Conservation (phyloP, 345 rosid genomes). For the Gossypium turneri region DNA sequence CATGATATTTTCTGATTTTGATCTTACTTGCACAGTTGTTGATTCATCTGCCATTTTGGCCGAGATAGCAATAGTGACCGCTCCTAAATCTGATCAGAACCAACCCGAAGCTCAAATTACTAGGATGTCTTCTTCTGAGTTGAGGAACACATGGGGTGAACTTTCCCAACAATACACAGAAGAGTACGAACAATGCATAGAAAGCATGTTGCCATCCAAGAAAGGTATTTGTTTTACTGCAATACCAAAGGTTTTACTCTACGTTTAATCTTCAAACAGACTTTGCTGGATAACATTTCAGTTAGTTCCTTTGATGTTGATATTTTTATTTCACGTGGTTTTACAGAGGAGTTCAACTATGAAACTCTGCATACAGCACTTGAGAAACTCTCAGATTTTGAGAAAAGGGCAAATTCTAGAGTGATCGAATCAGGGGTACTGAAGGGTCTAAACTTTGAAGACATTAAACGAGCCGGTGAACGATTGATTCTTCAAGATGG, state of each 20-base stretch:
- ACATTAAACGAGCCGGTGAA: slow-evolving; percentile 87
- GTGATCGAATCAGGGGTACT: slow-evolving; percentile 85
- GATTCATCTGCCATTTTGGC: slow-evolving; percentile 98
- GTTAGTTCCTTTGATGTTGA: neutral
- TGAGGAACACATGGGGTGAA: slow-evolving; percentile 65
- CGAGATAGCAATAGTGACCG: slow-evolving; percentile 84
- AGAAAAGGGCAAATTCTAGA: slow-evolving; percentile 70
- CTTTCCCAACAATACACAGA: slow-evolving; percentile 76
- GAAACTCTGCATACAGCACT: slow-evolving; percentile 65
- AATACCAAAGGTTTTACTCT: slow-evolving; percentile 1
- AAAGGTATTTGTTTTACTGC: slow-evolving; percentile 36
- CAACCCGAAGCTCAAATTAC: slow-evolving; percentile 46
- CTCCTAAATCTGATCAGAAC: slow-evolving; percentile 67
- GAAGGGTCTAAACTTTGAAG: slow-evolving; percentile 75
- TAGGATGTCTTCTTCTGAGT: slow-evolving; percentile 76
- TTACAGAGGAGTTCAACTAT: slow-evolving; percentile 64
- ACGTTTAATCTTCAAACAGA: slow-evolving; percentile 1
- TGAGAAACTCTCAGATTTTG: slow-evolving; percentile 70
- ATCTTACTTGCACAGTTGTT: slow-evolving; percentile 84
- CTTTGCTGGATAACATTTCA: slow-evolving; percentile 1
- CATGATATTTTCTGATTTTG: slow-evolving; percentile 83
- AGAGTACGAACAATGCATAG: slow-evolving; percentile 81
- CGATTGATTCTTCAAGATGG: slow-evolving; percentile 85
- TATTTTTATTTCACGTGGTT: slow-evolving; percentile 13
- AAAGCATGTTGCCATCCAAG: slow-evolving; percentile 59